Percentiles rank a stretch among this genome's conserved stretches.
These are phyloP conservation scores for Scytalidium lignicola DNA, from an alignment of 2,329 filamentous ascomycete genomes.

Conservation along the genomic window DNA sequence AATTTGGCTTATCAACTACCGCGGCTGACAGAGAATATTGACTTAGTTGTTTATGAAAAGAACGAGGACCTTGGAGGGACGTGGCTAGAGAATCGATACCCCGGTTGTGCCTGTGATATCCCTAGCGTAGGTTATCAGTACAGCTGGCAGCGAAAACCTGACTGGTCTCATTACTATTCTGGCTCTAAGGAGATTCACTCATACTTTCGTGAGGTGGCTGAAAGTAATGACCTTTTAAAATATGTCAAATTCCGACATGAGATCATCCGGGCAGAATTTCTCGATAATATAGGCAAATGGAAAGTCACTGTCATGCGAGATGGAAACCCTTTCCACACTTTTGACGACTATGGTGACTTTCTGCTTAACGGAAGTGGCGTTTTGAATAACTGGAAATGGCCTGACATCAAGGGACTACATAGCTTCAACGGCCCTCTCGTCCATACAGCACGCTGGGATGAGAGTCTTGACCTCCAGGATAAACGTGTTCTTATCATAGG, in stretches of 20 bases:
- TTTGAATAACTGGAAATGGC: constrained; percentile 6
- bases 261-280: constrained; percentile 26
- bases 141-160: constrained; percentile 51
- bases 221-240: constrained; percentile 33
- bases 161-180: constrained; percentile 54
- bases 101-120: constrained; percentile 51
- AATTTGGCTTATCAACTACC: not conserved
- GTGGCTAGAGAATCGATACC: constrained; percentile 54
- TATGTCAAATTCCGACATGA: constrained; percentile 38
- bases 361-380: constrained; percentile 42
- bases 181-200: constrained; percentile 47
- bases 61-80: constrained; percentile 44
- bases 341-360: constrained; percentile 41
- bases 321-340: constrained; percentile 28
- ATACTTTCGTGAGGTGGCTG: constrained; percentile 43
- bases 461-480: constrained; percentile 38
- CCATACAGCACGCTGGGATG: constrained; percentile 35
- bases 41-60: constrained; percentile 41
- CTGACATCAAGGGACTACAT: constrained; percentile 1
- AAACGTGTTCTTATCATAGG: constrained; percentile 49
- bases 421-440: not conserved
- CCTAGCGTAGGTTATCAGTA: constrained; percentile 46
- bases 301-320: not conserved
- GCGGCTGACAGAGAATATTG: constrained; percentile 33
- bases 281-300: not conserved